Evolutionary conservation across 495 filamentous ascomycete species (phyloP).

Genomic region (Penicillium nucicola): DNA sequence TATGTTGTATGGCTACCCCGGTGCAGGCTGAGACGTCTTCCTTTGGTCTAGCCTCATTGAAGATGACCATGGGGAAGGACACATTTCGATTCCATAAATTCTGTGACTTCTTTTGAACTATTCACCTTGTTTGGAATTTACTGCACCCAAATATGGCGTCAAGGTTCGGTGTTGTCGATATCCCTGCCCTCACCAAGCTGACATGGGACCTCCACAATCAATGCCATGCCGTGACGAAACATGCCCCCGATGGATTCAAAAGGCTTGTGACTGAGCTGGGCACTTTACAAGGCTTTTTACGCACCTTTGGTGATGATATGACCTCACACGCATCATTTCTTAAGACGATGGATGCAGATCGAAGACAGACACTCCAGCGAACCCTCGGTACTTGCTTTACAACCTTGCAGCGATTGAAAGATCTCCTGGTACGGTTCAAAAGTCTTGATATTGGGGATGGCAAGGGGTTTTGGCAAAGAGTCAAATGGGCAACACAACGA

Average conservation of each 20-base stretch:
- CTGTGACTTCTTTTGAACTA: too few species aligned
- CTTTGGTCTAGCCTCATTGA: background rate
- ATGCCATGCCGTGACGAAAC: constrained; percentile 29
- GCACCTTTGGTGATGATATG: constrained; percentile 27
- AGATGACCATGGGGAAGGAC: background rate
- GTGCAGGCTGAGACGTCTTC: background rate
- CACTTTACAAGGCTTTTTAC: constrained; percentile 29
- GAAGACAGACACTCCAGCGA: constrained; percentile 26
- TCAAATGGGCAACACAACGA: constrained; percentile 35
- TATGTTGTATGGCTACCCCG: background rate
- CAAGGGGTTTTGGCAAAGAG: constrained; percentile 30
- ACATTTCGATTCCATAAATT: background rate
- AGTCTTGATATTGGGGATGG: constrained; percentile 27
- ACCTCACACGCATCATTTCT: constrained; percentile 27
- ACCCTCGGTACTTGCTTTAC: constrained; percentile 25
- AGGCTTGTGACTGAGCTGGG: constrained; percentile 34
- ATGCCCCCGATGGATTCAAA: constrained; percentile 35
- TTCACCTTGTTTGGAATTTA: too few species aligned
- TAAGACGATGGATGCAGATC: constrained; percentile 22
- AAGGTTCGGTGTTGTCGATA: constrained; percentile 26
- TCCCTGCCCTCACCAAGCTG: constrained; percentile 28
- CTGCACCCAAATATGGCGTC: constrained; percentile 13
- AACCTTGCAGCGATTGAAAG: constrained; percentile 27
- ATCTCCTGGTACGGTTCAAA: constrained; percentile 25
- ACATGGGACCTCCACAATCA: constrained; percentile 37